Evolutionary conservation across 192 early-diverging fungal genomes (phyloP), one percentile per base, ranked within the genome.

Genomic region (Coemansia asiatica): DNA sequence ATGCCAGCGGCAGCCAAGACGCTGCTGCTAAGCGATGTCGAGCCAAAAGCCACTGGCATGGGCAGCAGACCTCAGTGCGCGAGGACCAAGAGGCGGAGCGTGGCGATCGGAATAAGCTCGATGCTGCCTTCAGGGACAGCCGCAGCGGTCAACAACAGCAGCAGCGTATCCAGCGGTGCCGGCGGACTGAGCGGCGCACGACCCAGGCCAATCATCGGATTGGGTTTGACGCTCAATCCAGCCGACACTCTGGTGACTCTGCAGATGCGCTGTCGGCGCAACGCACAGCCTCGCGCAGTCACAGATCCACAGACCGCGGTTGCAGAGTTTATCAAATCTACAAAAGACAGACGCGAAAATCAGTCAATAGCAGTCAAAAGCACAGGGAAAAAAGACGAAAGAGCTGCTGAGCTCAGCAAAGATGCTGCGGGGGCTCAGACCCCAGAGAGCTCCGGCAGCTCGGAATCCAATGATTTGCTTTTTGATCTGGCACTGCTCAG

Each of bases 211-310:
- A 80, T 80, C 16, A 80, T 80, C 38, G 77, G 77, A 0, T 63
- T 80, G 0, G 77, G 77, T 1, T 36, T 80, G 7, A 80, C 77
- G 18, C 59, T 80, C 60, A 80, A 80, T 23, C 77, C 77, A 0
- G 68, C 72, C 18, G 77, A 80, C 29, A 56, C 68, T 1, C 60
- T 80, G 22, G 77, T 80, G 6, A 31, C 56, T 13, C 44, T 79
- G n/a, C 71, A 73, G 64, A 63, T 68, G 15, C 62, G 60, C 2
- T 35, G 60, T 29, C 60, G 67, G 2, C 33, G 67, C 23, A 31
- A 56, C 49, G 56, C 28, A 2, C 36, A 68, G 19, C 55, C 51
- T 18, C 47, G 49, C 0, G 36, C 40, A 3, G 50, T 53, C 53
- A 55, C 53, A 36, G 54, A 35, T 36, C 28, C 61, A 49, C 48